Percentiles rank a stretch among this genome's conserved stretches.
Conservation (phyloP, 1,284 basidiomycete species). For the Schizopora paradoxa region DNA sequence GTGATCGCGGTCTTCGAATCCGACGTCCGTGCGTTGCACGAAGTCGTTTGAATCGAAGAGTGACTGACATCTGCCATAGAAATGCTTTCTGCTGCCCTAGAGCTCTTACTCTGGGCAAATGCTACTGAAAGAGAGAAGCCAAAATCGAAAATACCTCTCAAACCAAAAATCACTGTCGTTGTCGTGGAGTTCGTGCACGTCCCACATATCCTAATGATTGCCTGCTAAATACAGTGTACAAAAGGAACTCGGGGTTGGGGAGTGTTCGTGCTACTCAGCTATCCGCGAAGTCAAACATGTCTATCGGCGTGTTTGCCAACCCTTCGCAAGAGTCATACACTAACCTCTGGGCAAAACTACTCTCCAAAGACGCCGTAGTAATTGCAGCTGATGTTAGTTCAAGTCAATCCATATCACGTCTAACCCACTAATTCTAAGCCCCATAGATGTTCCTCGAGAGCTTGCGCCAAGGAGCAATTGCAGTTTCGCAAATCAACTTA, state of each 20-base stretch:
- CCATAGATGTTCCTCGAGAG: conserved; percentile 28
- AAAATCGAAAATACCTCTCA: conserved; percentile 4
- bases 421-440: conserved; percentile 13
- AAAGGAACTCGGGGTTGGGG: conserved; percentile 13
- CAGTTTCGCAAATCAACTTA: conserved; percentile 37
- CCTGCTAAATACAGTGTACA: conserved; percentile 3
- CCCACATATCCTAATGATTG: conserved; percentile 7
- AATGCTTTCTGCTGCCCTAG: conserved; percentile 9
- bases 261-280: conserved; percentile 11
- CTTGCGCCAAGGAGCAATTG: conserved; percentile 28
- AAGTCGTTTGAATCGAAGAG: neutral
- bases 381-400: conserved; percentile 32
- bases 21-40: conserved; percentile 12
- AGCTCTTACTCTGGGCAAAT: conserved; percentile 16
- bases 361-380: conserved; percentile 35
- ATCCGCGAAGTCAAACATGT: conserved; percentile 16
- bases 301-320: conserved; percentile 22
- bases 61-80: conserved; percentile 6
- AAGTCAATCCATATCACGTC: conserved; percentile 7
- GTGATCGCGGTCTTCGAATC: conserved; percentile 18
- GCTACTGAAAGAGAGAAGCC: conserved; percentile 10
- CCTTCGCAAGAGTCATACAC: conserved; percentile 17
- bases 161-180: conserved; percentile 25
- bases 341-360: conserved; percentile 27
- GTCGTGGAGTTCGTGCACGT: conserved; percentile 28